Base-by-base conservation (phyloP, 1,139 yeast genomes). In the Candida labiduridarum region DNA sequence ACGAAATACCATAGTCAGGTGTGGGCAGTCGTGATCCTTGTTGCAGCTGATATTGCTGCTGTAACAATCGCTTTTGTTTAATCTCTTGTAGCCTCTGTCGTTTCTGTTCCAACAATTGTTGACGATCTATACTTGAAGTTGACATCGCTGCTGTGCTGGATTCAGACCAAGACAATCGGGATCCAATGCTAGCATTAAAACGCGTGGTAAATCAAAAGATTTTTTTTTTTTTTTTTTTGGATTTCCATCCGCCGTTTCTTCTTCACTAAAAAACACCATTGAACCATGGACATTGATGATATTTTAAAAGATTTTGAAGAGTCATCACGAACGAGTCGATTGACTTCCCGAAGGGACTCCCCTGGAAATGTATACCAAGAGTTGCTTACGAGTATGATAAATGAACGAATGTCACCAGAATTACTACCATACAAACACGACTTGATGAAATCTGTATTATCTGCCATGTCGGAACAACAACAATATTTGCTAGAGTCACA, bases 371-470 rank as follows among this genome's bases (percentile, higher is more conserved):
- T 43, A 33, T 73, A 66, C 52, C 63, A 69, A 38, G 68, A 67
- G 39, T 70, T 91, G 40, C 74, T 81, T n/a, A 77, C 75, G 35
- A 82, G 84, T 2, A 92, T 96, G 97, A 68, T 88, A 38, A 82
- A 87, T 50, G 99, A 94, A 64, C 75, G 97, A 51, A 83, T 84
- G 79, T 77, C 95, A 0, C 97, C 97, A 0, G 96, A 89, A 52
- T 66, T 94, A 12, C 71, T 92, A 35, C 89, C 87, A 0, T 92
- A 87, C 62, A 84, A 89, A 54, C 78, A 78, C 22, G 72, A 68
- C 1, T 69, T 91, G 34, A 65, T 94, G 61, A 78, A 78, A 8
- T 68, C 84, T 41, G 78, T 88, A 15, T 67, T 90, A 54, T 67
- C 66, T 1, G 75, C 87, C 55, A 74, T 91, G 27, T 79, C 89